Percentiles rank a stretch among this genome's conserved stretches.
phyloP scores from a whole-genome alignment of 352 stramenopile genomes.

The Phytophthora kernoviae region DNA sequence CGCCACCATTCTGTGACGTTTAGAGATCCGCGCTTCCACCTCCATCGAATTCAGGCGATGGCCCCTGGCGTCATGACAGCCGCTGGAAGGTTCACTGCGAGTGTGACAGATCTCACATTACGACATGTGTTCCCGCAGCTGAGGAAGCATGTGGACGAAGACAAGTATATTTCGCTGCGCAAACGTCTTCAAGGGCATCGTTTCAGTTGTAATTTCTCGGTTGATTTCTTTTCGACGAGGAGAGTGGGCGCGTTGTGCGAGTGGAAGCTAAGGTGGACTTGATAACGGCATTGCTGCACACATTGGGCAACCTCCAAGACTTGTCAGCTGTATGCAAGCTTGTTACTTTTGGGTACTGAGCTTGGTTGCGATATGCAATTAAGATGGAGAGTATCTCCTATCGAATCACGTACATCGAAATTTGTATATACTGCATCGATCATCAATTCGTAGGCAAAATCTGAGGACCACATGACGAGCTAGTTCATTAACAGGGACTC shows the following conservation, averaged over 20 bases:
- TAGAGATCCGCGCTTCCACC: not conserved
- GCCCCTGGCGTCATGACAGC: not conserved
- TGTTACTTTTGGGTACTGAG: not conserved
- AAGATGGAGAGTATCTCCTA: too few relatives aligned
- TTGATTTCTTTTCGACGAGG: conserved; percentile 16
- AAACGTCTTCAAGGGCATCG: conserved; percentile 1
- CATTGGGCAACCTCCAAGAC: conserved; percentile 1
- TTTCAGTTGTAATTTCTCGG: conserved; percentile 5
- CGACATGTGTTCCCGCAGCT: conserved; percentile 4
- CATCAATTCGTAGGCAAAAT: conserved; percentile 16
- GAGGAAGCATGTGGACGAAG: not conserved
- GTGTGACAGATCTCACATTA: conserved; percentile 7
- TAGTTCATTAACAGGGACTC: too few relatives aligned
- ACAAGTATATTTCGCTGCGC: conserved; percentile 1
- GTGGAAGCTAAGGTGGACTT: conserved; percentile 7
- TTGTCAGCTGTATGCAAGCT: not conserved
- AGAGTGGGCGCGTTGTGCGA: conserved; percentile 7
- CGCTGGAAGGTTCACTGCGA: not conserved
- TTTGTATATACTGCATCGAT: too few relatives aligned
- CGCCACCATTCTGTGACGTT: not conserved
- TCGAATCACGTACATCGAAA: too few relatives aligned
- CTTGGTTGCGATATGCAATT: too few relatives aligned
- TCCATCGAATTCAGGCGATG: not conserved
- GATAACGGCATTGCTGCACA: conserved; percentile 7
- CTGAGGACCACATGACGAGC: too few relatives aligned